Base-by-base conservation (phyloP, 352 stramenopile species). In the Globisporangium apiculatum region DNA sequence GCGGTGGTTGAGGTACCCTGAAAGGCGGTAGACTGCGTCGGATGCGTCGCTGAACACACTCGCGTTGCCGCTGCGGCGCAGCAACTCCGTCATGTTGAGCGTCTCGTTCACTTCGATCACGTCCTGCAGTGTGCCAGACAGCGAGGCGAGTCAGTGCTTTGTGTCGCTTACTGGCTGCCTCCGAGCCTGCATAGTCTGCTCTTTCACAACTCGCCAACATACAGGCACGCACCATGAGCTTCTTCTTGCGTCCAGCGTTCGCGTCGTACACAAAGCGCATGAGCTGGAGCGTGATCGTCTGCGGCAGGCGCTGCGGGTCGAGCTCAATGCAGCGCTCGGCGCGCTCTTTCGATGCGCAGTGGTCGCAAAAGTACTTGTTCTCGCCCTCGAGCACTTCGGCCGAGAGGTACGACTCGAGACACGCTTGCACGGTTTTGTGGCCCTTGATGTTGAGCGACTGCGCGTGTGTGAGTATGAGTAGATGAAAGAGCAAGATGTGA, bases 241-340 rank as follows among this genome's bases (percentile, higher is more conserved):
- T 96, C 58, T 94, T 94, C 61, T 92, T 95, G 7, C 71, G 66
- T 10, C 76, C 73, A 3, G 74, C 76, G 40, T 83, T 75, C 0
- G 77, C 72, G 57, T 95, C 86, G 64, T 92, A 96, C 15, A 95
- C 83, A 48, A 94, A 96, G 7, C 87, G 73, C 70, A 95, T 83
- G 4, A 96, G 62, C 50, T 94, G 87, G 14, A 96, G 57, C 56
- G 76, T 92, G 38, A 96, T 71, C 0, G 85, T 83, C 14, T 79
- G 70, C 8, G 86, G 82, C 12, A 93, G 47, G 3, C 71, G 70
- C 15, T 67, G 64, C 4, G 71, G 57, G 12, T 89, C 76, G 5
- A 94, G 55, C 49, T 89, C 73, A 50, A 96, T 78, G 36, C 71
- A 87, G 7, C 87, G 77, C 60, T 89, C 73, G 0, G 86, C 87